phyloP scores from a whole-genome alignment of 352 stramenopile genomes.

The Globisporangium middletonii region DNA sequence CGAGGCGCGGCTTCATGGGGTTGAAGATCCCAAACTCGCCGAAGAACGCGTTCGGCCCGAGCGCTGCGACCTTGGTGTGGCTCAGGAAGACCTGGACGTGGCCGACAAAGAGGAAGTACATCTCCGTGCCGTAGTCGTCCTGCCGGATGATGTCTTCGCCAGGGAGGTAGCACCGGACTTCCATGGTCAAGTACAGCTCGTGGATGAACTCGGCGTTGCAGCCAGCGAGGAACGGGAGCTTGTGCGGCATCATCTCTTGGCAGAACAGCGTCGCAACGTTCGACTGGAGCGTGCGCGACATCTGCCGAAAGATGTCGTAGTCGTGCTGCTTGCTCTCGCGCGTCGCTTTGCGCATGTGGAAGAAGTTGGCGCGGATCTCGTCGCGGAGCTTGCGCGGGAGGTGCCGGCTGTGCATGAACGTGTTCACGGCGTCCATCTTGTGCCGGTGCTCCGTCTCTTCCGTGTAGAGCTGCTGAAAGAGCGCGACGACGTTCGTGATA shows the following conservation, averaged over 20 bases:
- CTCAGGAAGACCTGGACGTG: slow-evolving; percentile 69
- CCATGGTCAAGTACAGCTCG: slow-evolving; percentile 71
- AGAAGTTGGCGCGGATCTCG: slow-evolving; percentile 75
- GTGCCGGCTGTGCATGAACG: slow-evolving; percentile 60
- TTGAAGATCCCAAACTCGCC: slow-evolving; percentile 80
- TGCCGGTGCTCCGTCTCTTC: slow-evolving; percentile 55
- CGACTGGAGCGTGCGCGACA: slow-evolving; percentile 65
- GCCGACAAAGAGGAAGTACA: slow-evolving; percentile 78
- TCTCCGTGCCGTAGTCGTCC: slow-evolving; percentile 75
- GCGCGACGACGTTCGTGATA: slow-evolving; percentile 76
- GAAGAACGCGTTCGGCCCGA: slow-evolving; percentile 72
- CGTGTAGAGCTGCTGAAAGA: slow-evolving; percentile 74
- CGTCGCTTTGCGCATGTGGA: slow-evolving; percentile 69
- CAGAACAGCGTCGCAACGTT: slow-evolving; percentile 73
- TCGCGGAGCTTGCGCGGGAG: slow-evolving; percentile 61
- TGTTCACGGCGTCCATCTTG: slow-evolving; percentile 76
- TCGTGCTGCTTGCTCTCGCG: slow-evolving; percentile 67
- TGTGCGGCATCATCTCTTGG: slow-evolving; percentile 58
- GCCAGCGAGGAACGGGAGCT: slow-evolving; percentile 64
- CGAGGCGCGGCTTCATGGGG: slow-evolving; percentile 50
- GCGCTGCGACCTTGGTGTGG: slow-evolving; percentile 50
- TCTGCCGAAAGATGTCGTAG: slow-evolving; percentile 52
- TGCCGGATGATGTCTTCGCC: slow-evolving; percentile 76
- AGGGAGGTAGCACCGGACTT: slow-evolving; percentile 63
- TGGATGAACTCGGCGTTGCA: slow-evolving; percentile 78